Evolutionary conservation across 345 rosid genomes (phyloP).

Genomic region (Euphorbia pulcherrima): DNA sequence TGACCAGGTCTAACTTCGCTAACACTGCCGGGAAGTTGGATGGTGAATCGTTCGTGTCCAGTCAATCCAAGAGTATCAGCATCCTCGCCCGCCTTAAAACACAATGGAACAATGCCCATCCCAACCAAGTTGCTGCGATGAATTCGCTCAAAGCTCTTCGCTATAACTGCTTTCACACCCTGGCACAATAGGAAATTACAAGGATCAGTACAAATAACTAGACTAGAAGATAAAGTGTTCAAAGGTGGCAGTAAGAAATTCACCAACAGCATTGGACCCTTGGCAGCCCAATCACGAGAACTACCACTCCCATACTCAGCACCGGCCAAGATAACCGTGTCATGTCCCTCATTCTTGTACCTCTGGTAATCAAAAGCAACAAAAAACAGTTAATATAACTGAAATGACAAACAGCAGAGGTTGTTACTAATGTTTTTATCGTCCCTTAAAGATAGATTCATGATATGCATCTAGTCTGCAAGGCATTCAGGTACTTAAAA

Average conservation of each 20-base stretch:
- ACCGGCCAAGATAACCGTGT: slow-evolving; percentile 75
- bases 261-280: slow-evolving; percentile 93
- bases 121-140: slow-evolving; percentile 89
- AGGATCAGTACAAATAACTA: not conserved
- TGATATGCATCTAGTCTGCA: not conserved
- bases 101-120: slow-evolving; percentile 78
- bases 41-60: slow-evolving; percentile 71
- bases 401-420: not conserved
- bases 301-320: slow-evolving; percentile 96
- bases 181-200: slow-evolving; percentile 25
- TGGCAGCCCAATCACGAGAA: slow-evolving; percentile 99
- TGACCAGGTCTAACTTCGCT: slow-evolving; percentile 80
- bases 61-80: slow-evolving; percentile 73
- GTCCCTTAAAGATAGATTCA: not conserved
- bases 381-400: not conserved
- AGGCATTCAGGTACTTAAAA: not conserved
- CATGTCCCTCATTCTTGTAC: slow-evolving; percentile 67
- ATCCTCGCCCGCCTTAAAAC: slow-evolving; percentile 82
- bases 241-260: slow-evolving; percentile 1
- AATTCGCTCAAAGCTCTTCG: slow-evolving; percentile 87
- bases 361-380: slow-evolving; percentile 39
- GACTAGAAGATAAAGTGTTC: not conserved
- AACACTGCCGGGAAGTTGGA: slow-evolving; percentile 55
- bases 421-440: not conserved
- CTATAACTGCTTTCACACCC: slow-evolving; percentile 91